Evolutionary conservation across 305 asterid genomes (phyloP).

Genomic region (Solanum aculeatissimum): DNA sequence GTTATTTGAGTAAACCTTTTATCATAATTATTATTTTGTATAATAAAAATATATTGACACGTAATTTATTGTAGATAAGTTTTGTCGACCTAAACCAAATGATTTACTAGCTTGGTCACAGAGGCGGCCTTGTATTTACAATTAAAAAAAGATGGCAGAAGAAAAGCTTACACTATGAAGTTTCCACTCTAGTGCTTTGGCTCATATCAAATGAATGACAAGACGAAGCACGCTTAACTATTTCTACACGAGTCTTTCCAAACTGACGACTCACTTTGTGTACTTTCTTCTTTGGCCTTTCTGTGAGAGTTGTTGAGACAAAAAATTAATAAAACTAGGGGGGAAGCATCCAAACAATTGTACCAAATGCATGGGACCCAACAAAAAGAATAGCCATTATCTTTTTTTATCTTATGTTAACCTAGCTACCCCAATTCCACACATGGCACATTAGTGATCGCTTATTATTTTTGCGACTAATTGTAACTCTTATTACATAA

Average conservation of each 20-base stretch:
- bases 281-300: neutral
- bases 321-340: no score
- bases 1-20: neutral
- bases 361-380: neutral
- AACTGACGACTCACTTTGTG: neutral
- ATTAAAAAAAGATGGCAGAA: no score
- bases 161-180: neutral
- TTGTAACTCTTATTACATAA: no score
- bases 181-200: neutral
- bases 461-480: neutral
- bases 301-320: neutral
- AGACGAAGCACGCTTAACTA: neutral
- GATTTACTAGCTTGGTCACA: neutral
- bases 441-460: neutral
- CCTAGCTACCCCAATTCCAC: no score
- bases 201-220: neutral
- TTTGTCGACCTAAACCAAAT: neutral
- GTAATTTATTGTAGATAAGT: neutral
- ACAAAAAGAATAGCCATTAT: neutral
- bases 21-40: neutral
- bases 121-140: neutral
- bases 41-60: neutral
- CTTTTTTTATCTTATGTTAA: no score
- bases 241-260: neutral
- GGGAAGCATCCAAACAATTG: neutral